Evolutionary conservation across 208 protist species (phyloP).

Genomic region (Leishmania mexicana): DNA sequence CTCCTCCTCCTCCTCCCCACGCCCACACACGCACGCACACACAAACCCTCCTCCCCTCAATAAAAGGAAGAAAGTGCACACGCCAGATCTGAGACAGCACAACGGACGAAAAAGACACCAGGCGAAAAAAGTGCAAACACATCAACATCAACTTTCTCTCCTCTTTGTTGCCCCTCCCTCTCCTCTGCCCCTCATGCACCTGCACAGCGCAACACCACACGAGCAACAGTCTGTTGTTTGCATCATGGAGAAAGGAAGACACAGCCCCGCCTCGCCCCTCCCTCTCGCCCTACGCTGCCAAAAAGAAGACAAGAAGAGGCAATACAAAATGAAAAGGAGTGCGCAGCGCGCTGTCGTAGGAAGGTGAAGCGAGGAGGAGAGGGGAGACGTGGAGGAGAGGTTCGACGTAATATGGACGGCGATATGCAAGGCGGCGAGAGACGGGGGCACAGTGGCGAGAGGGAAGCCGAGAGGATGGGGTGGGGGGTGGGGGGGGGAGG

Average conservation of each 20-base stretch:
- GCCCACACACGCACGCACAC: slow-evolving; percentile 6
- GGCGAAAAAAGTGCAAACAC: background rate
- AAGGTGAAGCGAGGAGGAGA: background rate
- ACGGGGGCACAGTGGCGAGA: background rate
- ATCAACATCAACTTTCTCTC: background rate
- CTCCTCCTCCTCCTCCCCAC: background rate
- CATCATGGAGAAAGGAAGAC: background rate
- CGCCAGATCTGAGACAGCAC: background rate
- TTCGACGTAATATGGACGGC: background rate
- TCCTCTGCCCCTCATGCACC: background rate
- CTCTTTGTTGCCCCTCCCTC: background rate
- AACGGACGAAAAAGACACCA: background rate
- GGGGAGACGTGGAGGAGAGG: background rate
- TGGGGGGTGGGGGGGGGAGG: no score
- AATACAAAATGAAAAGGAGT: background rate
- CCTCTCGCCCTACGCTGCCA: background rate
- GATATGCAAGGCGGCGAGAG: background rate
- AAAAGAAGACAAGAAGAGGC: slow-evolving; percentile 5
- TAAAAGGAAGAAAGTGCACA: background rate
- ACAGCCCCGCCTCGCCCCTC: background rate
- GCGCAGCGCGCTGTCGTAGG: background rate
- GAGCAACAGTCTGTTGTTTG: background rate
- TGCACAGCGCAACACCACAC: background rate
- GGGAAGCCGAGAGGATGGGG: background rate
- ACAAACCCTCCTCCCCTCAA: background rate